phyloP scores from a whole-genome alignment of 1,284 basidiomycete genomes.

The Lentinula novae-zelandiae region DNA sequence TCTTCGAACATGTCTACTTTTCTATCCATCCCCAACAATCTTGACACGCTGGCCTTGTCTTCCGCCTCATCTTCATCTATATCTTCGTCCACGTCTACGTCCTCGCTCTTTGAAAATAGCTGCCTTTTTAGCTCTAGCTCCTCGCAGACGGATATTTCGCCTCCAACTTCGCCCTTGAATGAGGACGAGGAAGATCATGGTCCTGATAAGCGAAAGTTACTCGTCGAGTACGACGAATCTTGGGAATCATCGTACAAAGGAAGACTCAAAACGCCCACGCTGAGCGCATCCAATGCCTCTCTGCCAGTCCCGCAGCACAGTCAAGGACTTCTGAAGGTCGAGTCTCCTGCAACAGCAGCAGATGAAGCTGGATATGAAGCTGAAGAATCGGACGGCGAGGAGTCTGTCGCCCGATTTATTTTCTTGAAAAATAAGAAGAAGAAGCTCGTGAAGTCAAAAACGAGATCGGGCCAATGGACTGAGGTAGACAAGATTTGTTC shows the following conservation, averaged over 20 bases:
- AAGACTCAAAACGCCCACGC: background rate
- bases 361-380: constrained; percentile 11
- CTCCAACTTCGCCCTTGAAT: background rate
- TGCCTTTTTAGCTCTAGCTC: background rate
- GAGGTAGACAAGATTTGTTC: background rate
- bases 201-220: background rate
- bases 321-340: background rate
- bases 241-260: background rate
- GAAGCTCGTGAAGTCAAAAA: background rate
- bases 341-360: background rate
- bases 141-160: constrained; percentile 1
- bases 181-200: background rate
- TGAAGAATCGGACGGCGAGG: background rate
- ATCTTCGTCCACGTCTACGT: constrained; percentile 2
- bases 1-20: constrained; percentile 2
- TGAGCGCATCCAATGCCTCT: background rate
- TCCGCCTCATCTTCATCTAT: constrained; percentile 9
- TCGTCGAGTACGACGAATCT: background rate
- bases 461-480: no score
- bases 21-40: constrained; percentile 1
- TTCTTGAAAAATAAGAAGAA: background rate
- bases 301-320: background rate
- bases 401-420: background rate
- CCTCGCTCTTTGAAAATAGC: constrained; percentile 3
- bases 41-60: constrained; percentile 10